Base-by-base conservation (phyloP, 2,329 filamentous ascomycete genomes). In the Monilinia vaccinii-corymbosi region DNA sequence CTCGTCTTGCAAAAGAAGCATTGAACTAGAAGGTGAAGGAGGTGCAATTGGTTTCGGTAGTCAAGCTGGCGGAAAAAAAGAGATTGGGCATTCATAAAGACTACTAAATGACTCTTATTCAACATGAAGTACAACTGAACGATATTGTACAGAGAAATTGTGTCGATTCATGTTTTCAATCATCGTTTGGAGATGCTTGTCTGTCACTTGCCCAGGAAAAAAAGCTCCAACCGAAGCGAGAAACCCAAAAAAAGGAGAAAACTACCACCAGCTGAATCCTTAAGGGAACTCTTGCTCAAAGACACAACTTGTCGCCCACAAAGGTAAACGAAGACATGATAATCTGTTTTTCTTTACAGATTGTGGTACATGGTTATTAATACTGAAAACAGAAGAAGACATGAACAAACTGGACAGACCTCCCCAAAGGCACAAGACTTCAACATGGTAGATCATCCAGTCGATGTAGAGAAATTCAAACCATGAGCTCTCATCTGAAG, bases 321-420 rank as follows among this genome's bases (percentile, higher is more conserved):
- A 5, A 16, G 6, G 2, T 5, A 31, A n/a, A 31, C 40, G 0
- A 6, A 6, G 2, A 3, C 3, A 31, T 40, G 3, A 7, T 1
- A 1, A 4, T 3, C 6, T 28, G 0, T n/a, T n/a, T n/a, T n/a
- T 21, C 8, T 21, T 7, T 11, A 2, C 10, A 31, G 1, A n/a
- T 2, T 2, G 18, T 6, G 3, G 3, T n/a, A 4, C 16, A 28
- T 40, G 2, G 14, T 3, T 25, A 14, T 25, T 13, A 36, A 36
- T 14, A 11, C 34, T 11, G 23, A 21, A 1, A 45, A 45, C 2
- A 25, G 16, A 7, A 6, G 2, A 10, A 25, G 11, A 2, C 10
- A 25, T 23, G 10, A 14, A 25, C 3, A 45, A 25, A 45, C 9
- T 23, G 10, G 13, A 45, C 1, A 11, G 13, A 18, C 9, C 6